Base-by-base conservation (phyloP, 2,329 filamentous ascomycete genomes). In the Proliferodiscus dingleyae region DNA sequence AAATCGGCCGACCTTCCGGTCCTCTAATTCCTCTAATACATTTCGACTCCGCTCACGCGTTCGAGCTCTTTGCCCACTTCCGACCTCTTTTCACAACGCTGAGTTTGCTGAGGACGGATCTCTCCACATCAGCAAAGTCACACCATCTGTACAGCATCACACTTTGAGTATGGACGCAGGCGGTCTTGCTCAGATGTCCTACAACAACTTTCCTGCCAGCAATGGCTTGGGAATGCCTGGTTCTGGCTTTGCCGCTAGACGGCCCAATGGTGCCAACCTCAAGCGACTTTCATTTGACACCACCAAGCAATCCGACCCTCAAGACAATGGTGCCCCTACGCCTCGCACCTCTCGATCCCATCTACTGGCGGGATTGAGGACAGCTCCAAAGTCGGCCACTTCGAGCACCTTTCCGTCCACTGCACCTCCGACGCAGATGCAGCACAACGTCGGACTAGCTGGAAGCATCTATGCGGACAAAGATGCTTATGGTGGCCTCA, bases 121-220 rank as follows among this genome's bases (percentile, higher is more conserved):
- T 38, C 18, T 32, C 41, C 21, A 39, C 33, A 10, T 26, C 37
- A 49, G 43, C 43, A 36, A 21, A 40, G 33, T 32, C 39, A 37
- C 38, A 36, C n/a, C 43, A 49, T 46, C 51, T 54, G 52, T 53
- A 59, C 51, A 56, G 52, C 53, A 61, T 54, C 52, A 54, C 30
- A 58, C 24, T 32, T 41, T 57, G 61, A 64, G 58, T 59, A 84
- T 94, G 85, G 86, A 95, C 91, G 84, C 91, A 81, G 91, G 91
- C 80, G 89, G 89, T 93, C 88, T 95, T 76, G 85, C 89, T 93
- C 89, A 94, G 80, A 97, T 97, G 91, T 87, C 89, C 74, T 91
- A 89, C 76, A 87, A 83, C 75, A 79, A 83, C 68, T 87, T 87
- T 68, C 72, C 78, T 66, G 75, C 85, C 67, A 74, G 79, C 64